These are phyloP conservation scores for Porphyrellus cyaneotinctus DNA, from an alignment of 768 basidiomycete species.

Conservation along the genomic window DNA sequence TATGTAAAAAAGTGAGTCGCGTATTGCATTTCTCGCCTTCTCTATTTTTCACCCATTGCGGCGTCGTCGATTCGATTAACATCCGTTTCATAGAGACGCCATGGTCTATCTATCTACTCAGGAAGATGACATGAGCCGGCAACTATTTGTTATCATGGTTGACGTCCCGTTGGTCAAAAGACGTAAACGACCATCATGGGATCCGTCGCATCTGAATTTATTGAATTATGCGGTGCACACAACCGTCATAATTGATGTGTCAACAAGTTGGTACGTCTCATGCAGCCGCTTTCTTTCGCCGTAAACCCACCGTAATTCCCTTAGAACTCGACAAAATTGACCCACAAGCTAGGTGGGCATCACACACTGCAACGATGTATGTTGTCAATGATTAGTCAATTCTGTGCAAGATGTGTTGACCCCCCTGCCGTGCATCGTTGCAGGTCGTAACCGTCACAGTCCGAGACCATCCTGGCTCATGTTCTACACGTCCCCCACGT, in stretches of 20 bases:
- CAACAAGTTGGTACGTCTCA: constrained; percentile 1
- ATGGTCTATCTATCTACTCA: not conserved
- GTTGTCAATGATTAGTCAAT: not conserved
- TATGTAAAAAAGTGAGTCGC: constrained; percentile 22
- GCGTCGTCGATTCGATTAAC: constrained; percentile 8
- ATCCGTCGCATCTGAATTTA: constrained; percentile 1
- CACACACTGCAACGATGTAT: constrained; percentile 1
- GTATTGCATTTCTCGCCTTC: not conserved
- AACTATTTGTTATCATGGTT: constrained; percentile 2
- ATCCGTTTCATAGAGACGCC: not conserved
- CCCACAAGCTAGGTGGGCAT: not conserved
- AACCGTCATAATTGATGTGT: not conserved
- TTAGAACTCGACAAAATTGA: not conserved
- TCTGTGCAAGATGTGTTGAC: not conserved
- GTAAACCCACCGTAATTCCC: not conserved
- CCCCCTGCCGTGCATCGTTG: constrained; percentile 8
- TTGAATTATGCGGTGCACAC: not conserved
- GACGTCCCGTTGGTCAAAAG: constrained; percentile 5
- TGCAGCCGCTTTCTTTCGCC: not conserved
- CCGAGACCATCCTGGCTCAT: not conserved
- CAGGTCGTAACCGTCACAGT: constrained; percentile 9
- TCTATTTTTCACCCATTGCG: constrained; percentile 4
- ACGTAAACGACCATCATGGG: constrained; percentile 17
- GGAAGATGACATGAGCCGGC: not conserved
- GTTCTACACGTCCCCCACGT: not conserved